Evolutionary conservation across 148 eudicot species (phyloP), one percentile per base, ranked within the genome.

Genomic region (Nepenthes gracilis): DNA sequence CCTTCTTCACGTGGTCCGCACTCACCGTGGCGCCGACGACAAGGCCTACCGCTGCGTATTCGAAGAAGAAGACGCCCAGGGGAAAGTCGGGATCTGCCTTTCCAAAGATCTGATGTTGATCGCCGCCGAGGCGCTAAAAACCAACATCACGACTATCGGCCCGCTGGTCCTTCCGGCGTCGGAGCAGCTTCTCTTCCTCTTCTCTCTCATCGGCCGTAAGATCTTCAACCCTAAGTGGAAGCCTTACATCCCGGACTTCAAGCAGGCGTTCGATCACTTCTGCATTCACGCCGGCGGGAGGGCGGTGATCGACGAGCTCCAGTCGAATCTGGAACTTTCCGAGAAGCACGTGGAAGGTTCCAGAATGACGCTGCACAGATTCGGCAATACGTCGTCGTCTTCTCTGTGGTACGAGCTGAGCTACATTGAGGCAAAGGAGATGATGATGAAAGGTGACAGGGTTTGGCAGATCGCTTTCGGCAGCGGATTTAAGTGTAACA

Each of bases 241-340:
- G 57, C 75, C 72, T 3, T 71, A 75, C 57, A 67, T 75, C 37
- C 79, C 79, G 15, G 72, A 75, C 43, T 75, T 75, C 69, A 75
- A 71, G 34, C 68, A 61, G 11, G 78, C 74, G 0, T 75, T 75
- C 43, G 74, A 75, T 13, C 78, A 75, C 45, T 70, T 70, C 36
- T 75, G 78, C 61, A 75, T 75, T 54, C 78, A 75, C 38, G 78
- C 75, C 0, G 78, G 78, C 1, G 78, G 75, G 4, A 59, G 75
- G 33, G 79, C 69, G 1, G 79, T 75, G 49, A 75, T 75, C 15
- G 75, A 75, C 33, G 79, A 70, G 69, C 66, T 75, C 48, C 68
- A 75, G 52, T 55, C 67, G 59, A 71, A 47, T 43, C 69, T 75
- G 36, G 64, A 63, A 9, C 64, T 75, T 6, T 67, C 79, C 0